A percentile compares a stretch with the other conserved stretches of the same genome.
Evolutionary conservation across 208 protist species (phyloP).

Genomic region (Angomonas ambiguus): DNA sequence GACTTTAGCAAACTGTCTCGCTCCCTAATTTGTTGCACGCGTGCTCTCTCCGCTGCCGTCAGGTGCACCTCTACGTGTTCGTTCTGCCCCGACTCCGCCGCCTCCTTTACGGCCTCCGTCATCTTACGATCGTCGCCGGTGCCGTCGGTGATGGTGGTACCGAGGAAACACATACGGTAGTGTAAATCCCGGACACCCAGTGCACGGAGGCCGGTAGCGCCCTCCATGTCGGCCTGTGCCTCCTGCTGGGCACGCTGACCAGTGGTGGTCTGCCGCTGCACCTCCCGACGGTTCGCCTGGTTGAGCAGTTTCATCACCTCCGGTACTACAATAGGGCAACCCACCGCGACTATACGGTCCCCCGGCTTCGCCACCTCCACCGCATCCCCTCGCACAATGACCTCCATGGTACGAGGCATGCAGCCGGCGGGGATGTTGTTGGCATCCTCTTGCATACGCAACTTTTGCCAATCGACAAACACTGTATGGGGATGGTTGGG

Average conservation of each 20-base stretch:
- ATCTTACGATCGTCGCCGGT: constrained; percentile 84
- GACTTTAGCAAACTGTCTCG: constrained; percentile 82
- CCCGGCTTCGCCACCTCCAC: constrained; percentile 99
- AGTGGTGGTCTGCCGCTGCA: constrained; percentile 81
- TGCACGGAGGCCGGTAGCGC: constrained; percentile 93
- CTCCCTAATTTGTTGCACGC: constrained; percentile 77
- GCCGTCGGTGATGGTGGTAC: constrained; percentile 88
- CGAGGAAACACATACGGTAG: constrained; percentile 98
- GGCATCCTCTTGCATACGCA: constrained; percentile 95
- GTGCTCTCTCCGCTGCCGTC: constrained; percentile 66
- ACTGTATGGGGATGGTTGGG: constrained; percentile 71
- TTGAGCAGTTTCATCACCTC: constrained; percentile 94
- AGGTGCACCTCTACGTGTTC: constrained; percentile 49
- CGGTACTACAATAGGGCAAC: constrained; percentile 97
- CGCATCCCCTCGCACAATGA: constrained; percentile 96
- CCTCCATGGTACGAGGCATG: constrained; percentile 96
- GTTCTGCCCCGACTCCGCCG: constrained; percentile 23
- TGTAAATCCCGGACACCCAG: constrained; percentile 97
- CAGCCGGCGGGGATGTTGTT: constrained; percentile 94
- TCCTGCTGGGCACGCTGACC: constrained; percentile 78
- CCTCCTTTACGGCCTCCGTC: constrained; percentile 77
- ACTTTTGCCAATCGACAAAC: constrained; percentile 99
- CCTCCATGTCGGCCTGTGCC: constrained; percentile 86
- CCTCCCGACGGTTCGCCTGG: constrained; percentile 68
- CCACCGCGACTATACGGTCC: constrained; percentile 95